Conservation (phyloP, 2,329 filamentous ascomycete genomes). For the Aspergillus jensenii region DNA sequence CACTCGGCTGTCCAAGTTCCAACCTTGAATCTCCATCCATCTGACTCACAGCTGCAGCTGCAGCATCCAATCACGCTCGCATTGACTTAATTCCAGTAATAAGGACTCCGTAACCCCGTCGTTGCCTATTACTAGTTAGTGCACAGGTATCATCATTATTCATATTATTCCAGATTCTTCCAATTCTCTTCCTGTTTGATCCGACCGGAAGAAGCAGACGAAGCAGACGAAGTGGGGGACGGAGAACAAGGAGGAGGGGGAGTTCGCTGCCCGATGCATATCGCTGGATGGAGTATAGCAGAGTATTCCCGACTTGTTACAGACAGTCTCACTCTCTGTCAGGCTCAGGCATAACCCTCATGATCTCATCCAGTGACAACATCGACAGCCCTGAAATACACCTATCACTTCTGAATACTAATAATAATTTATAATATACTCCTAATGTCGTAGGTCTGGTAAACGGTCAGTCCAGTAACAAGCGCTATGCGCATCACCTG, state of each 20-base stretch:
- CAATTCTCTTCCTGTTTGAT: neutral
- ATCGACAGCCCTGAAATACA: too few relatives aligned
- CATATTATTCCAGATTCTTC: neutral
- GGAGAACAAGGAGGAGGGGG: neutral
- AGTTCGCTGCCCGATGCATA: neutral
- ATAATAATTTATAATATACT: too few relatives aligned
- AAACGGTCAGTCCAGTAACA: neutral
- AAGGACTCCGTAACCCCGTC: neutral
- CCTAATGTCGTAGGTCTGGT: too few relatives aligned
- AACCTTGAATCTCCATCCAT: neutral
- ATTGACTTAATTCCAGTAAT: neutral
- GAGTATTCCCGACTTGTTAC: neutral
- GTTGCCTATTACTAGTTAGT: neutral
- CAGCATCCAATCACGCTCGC: constrained; percentile 13
- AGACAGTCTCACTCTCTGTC: neutral
- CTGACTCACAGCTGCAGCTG: constrained; percentile 15
- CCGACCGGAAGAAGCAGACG: neutral
- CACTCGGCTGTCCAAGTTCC: neutral
- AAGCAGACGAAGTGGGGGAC: neutral
- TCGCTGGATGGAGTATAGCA: neutral
- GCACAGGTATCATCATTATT: neutral
- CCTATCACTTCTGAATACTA: neutral
- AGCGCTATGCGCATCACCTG: neutral
- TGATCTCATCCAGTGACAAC: neutral
- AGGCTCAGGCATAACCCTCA: neutral